phyloP scores from a whole-genome alignment of 208 protist genomes.

The Leishmania major region DNA sequence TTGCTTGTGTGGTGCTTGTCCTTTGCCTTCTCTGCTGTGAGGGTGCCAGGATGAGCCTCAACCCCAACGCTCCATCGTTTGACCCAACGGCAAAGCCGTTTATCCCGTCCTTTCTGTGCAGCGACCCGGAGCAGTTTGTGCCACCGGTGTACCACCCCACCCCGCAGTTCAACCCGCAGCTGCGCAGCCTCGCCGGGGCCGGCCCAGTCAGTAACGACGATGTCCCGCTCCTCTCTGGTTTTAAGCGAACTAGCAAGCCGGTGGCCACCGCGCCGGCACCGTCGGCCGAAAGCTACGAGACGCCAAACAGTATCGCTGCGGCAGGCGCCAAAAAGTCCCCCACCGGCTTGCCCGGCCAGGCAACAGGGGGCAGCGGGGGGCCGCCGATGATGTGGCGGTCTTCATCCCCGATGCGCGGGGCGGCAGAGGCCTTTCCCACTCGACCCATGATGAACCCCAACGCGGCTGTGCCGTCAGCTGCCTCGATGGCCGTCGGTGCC shows the following conservation, averaged over 20 bases:
- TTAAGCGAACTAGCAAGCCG: slow-evolving; percentile 21
- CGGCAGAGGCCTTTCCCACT: slow-evolving; percentile 15
- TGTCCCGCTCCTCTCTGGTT: slow-evolving; percentile 37
- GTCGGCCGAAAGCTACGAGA: slow-evolving; percentile 8
- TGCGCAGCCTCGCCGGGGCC: slow-evolving; percentile 5
- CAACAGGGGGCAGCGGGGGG: neutral
- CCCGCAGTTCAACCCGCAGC: slow-evolving; percentile 26
- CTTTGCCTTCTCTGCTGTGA: neutral
- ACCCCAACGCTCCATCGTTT: slow-evolving; percentile 69
- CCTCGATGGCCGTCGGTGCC: neutral
- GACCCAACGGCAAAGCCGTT: slow-evolving; percentile 55
- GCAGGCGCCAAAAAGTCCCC: neutral
- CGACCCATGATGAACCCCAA: slow-evolving; percentile 5
- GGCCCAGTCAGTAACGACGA: slow-evolving; percentile 14
- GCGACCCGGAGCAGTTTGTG: slow-evolving; percentile 21
- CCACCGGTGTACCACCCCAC: slow-evolving; percentile 26
- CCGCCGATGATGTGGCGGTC: slow-evolving; percentile 22
- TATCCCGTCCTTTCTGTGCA: slow-evolving; percentile 21
- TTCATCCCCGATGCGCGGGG: neutral
- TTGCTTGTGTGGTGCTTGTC: neutral
- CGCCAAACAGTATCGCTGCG: slow-evolving; percentile 1
- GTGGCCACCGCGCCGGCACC: neutral
- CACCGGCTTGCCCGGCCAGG: neutral
- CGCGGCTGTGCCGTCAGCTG: neutral
- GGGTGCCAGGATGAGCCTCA: slow-evolving; percentile 34